phyloP scores from a whole-genome alignment of 371 early-diverging fungal genomes.

The Mucor lusitanicus region DNA sequence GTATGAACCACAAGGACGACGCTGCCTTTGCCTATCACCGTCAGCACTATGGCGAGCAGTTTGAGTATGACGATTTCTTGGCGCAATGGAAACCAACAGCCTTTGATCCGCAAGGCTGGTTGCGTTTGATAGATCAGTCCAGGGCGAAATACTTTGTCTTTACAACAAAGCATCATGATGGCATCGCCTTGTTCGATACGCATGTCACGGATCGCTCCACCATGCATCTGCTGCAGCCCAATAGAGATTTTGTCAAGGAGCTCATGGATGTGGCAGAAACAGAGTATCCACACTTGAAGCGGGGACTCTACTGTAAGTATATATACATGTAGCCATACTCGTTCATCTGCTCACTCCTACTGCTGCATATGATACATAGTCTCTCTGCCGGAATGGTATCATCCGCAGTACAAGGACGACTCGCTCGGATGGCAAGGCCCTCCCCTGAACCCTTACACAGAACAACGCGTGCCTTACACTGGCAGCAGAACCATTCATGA shows the following conservation, averaged over 20 bases:
- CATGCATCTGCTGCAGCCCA: slow-evolving; percentile 15
- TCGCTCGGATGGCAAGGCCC: slow-evolving; percentile 36
- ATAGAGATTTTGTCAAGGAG: slow-evolving; percentile 35
- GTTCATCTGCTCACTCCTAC: background rate
- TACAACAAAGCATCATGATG: slow-evolving; percentile 47
- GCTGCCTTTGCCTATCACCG: slow-evolving; percentile 28
- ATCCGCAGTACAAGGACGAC: slow-evolving; percentile 32
- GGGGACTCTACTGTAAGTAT: slow-evolving; percentile 39
- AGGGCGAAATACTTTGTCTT: slow-evolving; percentile 40
- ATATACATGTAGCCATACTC: no score
- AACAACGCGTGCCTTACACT: slow-evolving; percentile 19
- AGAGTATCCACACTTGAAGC: slow-evolving; percentile 34
- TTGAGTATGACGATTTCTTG: slow-evolving; percentile 39
- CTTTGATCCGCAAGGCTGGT: slow-evolving; percentile 29
- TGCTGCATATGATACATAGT: slow-evolving; percentile 16
- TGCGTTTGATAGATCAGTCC: slow-evolving; percentile 25
- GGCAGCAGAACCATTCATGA: slow-evolving; percentile 24
- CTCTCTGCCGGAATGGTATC: slow-evolving; percentile 47
- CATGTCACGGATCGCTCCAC: slow-evolving; percentile 29
- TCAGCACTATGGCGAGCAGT: slow-evolving; percentile 24
- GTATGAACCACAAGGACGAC: slow-evolving; percentile 21
- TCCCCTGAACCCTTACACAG: slow-evolving; percentile 32
- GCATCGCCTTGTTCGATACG: slow-evolving; percentile 39
- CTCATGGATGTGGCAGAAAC: slow-evolving; percentile 22
- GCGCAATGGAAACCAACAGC: slow-evolving; percentile 20